Evolutionary conservation across 1,139 yeast species (phyloP).

Genomic region (Pichia sp.): DNA sequence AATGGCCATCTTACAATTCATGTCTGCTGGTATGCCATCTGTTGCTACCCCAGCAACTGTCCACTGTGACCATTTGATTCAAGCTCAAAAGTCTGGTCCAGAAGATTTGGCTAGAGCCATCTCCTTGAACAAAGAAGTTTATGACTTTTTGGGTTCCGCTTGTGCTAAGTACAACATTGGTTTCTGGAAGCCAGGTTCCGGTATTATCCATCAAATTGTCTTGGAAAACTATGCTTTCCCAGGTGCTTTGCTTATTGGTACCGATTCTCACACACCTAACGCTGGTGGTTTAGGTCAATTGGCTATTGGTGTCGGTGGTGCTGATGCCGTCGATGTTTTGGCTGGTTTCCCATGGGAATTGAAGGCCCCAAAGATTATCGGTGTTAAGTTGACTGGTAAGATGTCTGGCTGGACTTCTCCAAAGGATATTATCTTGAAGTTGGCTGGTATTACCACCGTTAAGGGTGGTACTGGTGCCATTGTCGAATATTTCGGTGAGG

Average conservation of each 20-base stretch:
- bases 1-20: constrained; percentile 97
- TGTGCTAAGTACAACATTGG: constrained; percentile 98
- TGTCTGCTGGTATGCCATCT: constrained; percentile 93
- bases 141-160: constrained; percentile 88
- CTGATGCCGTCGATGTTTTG: constrained; percentile 98
- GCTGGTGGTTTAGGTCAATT: constrained; percentile 99
- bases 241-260: constrained; percentile 95
- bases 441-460: constrained; percentile 96
- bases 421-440: constrained; percentile 91
- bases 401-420: constrained; percentile 99
- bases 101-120: constrained; percentile 93
- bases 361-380: constrained; percentile 96
- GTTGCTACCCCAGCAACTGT: constrained; percentile 97
- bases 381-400: constrained; percentile 94
- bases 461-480: constrained; percentile 99
- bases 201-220: constrained; percentile 97
- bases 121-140: constrained; percentile 91
- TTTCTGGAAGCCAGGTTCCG: constrained; percentile 99
- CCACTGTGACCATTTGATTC: constrained; percentile 98
- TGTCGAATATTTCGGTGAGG: constrained; percentile 96
- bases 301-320: constrained; percentile 99
- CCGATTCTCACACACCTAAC: constrained; percentile 98
- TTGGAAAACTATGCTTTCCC: constrained; percentile 98
- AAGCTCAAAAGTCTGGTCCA: constrained; percentile 92
- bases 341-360: constrained; percentile 96